Evolutionary conservation across 352 stramenopile species (phyloP).

Genomic region (Pythium dissimile): DNA sequence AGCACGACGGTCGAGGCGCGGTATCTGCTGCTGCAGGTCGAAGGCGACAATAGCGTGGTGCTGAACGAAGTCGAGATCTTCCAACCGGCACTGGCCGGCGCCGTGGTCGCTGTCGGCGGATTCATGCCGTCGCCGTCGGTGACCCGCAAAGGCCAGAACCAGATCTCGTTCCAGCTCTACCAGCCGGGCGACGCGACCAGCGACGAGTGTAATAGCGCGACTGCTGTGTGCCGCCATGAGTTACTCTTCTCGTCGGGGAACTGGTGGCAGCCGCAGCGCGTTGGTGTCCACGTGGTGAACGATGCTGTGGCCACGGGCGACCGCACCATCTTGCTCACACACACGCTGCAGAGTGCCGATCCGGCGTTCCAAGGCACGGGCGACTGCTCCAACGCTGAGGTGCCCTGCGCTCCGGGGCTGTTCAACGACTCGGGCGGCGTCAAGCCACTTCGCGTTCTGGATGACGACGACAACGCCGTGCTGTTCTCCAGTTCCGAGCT

Average conservation of each 20-base stretch:
- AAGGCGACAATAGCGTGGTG: conserved; percentile 50
- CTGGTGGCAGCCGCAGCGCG: conserved; percentile 35
- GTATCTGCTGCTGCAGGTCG: conserved; percentile 52
- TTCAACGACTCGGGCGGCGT: conserved; percentile 54
- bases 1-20: conserved; percentile 29
- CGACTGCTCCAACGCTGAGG: conserved; percentile 19
- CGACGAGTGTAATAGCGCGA: conserved; percentile 30
- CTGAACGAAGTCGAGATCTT: conserved; percentile 68
- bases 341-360: conserved; percentile 44
- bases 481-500: conserved; percentile 44
- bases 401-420: conserved; percentile 28
- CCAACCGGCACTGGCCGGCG: conserved; percentile 52
- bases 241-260: conserved; percentile 54
- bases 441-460: conserved; percentile 42
- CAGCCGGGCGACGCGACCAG: conserved; percentile 20
- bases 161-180: conserved; percentile 36
- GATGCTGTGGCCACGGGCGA: conserved; percentile 54
- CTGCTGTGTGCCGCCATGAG: conserved; percentile 48
- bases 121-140: conserved; percentile 49
- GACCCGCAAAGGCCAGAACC: conserved; percentile 31
- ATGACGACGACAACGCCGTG: conserved; percentile 66
- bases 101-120: conserved; percentile 41
- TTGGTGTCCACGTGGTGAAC: conserved; percentile 40
- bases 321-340: conserved; percentile 42
- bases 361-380: conserved; percentile 36